A percentile compares a stretch with the other conserved stretches of the same genome.
These are phyloP conservation scores for Beta macrorhiza DNA, from an alignment of 179 eudicot species.

Conservation along the genomic window DNA sequence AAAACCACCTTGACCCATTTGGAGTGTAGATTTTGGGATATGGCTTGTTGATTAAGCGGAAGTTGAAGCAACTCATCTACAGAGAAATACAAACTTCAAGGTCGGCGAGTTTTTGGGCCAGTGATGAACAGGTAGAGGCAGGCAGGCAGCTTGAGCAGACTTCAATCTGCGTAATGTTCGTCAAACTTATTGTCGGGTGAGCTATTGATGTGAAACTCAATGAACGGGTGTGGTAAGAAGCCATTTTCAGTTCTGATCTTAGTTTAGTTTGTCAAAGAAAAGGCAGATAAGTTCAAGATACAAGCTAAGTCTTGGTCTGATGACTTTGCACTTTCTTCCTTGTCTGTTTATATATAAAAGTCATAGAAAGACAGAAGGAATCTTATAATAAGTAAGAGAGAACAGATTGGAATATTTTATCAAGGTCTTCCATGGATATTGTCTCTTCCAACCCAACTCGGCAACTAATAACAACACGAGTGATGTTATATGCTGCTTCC, in stretches of 20 bases:
- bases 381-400: not conserved
- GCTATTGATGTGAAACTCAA: slow-evolving; percentile 37
- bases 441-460: slow-evolving; percentile 27
- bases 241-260: slow-evolving; percentile 19
- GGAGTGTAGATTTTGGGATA: not conserved
- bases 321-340: slow-evolving; percentile 1
- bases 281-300: not conserved
- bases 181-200: slow-evolving; percentile 32
- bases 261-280: not conserved
- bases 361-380: too few species aligned
- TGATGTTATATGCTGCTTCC: too few species aligned
- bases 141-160: slow-evolving; percentile 24
- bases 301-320: slow-evolving; percentile 17
- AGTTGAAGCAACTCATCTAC: not conserved
- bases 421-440: not conserved
- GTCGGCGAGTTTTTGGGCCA: not conserved
- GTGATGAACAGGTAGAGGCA: slow-evolving; percentile 25
- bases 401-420: slow-evolving; percentile 3
- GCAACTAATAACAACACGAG: too few species aligned
- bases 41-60: not conserved
- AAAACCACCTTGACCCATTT: not conserved
- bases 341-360: too few species aligned
- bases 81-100: not conserved
- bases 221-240: slow-evolving; percentile 34
- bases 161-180: slow-evolving; percentile 31